Conservation (phyloP, 1,284 basidiomycete genomes). For the Ceratorhiza oryzae-sativae region DNA sequence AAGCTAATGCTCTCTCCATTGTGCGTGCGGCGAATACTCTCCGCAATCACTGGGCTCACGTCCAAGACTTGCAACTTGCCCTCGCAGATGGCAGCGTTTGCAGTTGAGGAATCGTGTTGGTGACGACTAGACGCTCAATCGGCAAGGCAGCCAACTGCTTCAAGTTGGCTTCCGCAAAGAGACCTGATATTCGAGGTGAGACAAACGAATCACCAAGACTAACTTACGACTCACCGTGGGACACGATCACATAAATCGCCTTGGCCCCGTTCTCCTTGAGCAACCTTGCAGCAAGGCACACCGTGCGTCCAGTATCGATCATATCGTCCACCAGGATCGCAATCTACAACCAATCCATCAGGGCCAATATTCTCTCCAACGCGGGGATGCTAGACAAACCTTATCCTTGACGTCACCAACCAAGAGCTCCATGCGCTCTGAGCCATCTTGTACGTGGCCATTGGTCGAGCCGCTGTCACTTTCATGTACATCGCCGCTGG, state of each 20-base stretch:
- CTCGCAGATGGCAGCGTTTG: constrained; percentile 37
- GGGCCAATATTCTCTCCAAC: not conserved
- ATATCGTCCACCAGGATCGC: constrained; percentile 98
- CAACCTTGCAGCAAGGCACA: constrained; percentile 84
- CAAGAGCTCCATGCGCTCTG: constrained; percentile 84
- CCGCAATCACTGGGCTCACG: constrained; percentile 89
- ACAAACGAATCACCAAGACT: not conserved
- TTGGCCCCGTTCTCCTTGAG: constrained; percentile 89
- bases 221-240: constrained; percentile 72
- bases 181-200: constrained; percentile 58
- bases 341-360: constrained; percentile 57
- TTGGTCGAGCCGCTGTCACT: constrained; percentile 43
- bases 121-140: constrained; percentile 86
- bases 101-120: constrained; percentile 77
- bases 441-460: constrained; percentile 52
- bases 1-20: constrained; percentile 92
- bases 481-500: constrained; percentile 9
- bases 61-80: constrained; percentile 78
- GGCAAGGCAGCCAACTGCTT: constrained; percentile 78
- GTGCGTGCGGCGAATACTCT: constrained; percentile 95
- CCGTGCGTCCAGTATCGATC: constrained; percentile 94
- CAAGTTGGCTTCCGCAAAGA: constrained; percentile 87
- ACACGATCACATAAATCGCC: constrained; percentile 87
- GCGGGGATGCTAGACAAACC: constrained; percentile 54
- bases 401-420: constrained; percentile 97